These are phyloP conservation scores for Debaryomyces hansenii DNA, from an alignment of 805 yeast genomes.

Conservation along the genomic window DNA sequence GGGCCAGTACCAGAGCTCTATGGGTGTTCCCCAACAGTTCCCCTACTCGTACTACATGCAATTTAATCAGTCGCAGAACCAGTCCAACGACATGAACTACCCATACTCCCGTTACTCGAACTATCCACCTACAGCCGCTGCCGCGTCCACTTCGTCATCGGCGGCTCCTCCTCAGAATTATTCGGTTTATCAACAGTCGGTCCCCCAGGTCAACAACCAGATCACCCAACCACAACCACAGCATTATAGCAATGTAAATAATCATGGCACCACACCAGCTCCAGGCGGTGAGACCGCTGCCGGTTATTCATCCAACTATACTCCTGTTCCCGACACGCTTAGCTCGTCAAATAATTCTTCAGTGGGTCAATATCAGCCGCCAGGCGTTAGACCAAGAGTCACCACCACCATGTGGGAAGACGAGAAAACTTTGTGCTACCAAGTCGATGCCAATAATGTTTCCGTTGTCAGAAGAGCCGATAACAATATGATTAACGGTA, in stretches of 20 bases:
- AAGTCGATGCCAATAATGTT: slow-evolving; percentile 79
- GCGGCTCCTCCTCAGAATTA: slow-evolving; percentile 19
- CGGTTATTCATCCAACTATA: slow-evolving; percentile 3
- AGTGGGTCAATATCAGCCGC: slow-evolving; percentile 47
- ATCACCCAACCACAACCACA: slow-evolving; percentile 26
- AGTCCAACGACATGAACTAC: background rate
- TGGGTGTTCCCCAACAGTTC: slow-evolving; percentile 2
- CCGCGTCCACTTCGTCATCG: slow-evolving; percentile 12
- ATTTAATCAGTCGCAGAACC: slow-evolving; percentile 1
- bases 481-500: slow-evolving; percentile 83
- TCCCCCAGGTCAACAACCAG: slow-evolving; percentile 21
- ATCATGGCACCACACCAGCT: slow-evolving; percentile 13
- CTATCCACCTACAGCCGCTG: slow-evolving; percentile 6
- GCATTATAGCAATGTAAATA: slow-evolving; percentile 12
- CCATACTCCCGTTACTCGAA: slow-evolving; percentile 9
- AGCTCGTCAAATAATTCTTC: slow-evolving; percentile 22
- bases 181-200: slow-evolving; percentile 19
- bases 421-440: slow-evolving; percentile 80
- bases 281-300: slow-evolving; percentile 12
- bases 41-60: slow-evolving; percentile 7
- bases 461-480: slow-evolving; percentile 83
- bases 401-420: slow-evolving; percentile 93
- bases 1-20: slow-evolving; percentile 1
- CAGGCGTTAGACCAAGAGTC: slow-evolving; percentile 58
- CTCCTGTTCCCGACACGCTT: slow-evolving; percentile 19